Evolutionary conservation across 768 basidiomycete species (phyloP), one percentile per base, ranked within the genome.

Genomic region (Pleurotus cornucopiae): DNA sequence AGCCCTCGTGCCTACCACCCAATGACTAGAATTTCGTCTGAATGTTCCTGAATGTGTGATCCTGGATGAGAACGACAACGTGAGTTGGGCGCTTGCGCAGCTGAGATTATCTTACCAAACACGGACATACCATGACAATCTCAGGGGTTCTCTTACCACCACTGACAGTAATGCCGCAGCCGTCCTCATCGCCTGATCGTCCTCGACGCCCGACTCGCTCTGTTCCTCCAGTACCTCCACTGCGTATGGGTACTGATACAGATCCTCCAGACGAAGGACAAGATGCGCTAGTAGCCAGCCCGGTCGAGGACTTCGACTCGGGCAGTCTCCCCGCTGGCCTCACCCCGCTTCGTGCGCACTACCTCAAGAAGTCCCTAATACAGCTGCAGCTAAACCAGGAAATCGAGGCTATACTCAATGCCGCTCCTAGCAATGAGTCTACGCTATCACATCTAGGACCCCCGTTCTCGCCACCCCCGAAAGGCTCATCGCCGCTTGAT

Each of bases 321-420:
- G 43, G 60, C 41, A 39, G 46, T 23, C 30, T 34, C 30, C 41
- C 23, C 20, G 56, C 65, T 14, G 71, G 74, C 49, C 83, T 98
- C 48, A 91, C 93, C 1, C 91, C 96, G 11, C 74, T 95, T 47
- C 88, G 95, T 43, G 94, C 95, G 3, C 97, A 99, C 67, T 99
- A 99, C 71, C 90, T 99, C 69, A 99, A 98, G 78, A 98, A 98
- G 71, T 82, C 91, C 14, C 85, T 99, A 55, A 80, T 98, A 44
- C 84, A 89, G 62, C 85, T 98, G 51, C 87, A 98, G 69, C 85
- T 98, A 63, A 72, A 75, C 63, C 73, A 72, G n/a, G 97, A 99
- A 71, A 80, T 98, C 58, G 76, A 83, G 58, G 73, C 74, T 18
- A 77, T 94, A 61, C 81, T 83, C 7, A 74, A 79, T 4, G 73